Evolutionary conservation across 768 basidiomycete genomes (phyloP).

Genomic region (Russula vinacea): DNA sequence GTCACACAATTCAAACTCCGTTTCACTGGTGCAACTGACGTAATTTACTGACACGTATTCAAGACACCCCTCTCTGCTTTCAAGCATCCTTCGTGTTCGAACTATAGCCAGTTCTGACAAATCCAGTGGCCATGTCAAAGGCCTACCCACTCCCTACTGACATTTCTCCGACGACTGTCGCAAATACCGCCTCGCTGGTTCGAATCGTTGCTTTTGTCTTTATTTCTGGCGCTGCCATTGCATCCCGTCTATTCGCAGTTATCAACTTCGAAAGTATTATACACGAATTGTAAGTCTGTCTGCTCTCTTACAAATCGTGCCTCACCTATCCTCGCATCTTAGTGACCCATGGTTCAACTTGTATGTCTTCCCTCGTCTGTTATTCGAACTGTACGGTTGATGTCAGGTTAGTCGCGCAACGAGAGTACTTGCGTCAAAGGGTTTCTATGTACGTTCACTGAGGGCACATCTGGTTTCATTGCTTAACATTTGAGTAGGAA

Average conservation of each 20-base stretch:
- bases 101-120: background rate
- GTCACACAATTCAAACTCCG: slow-evolving; percentile 15
- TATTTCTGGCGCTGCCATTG: slow-evolving; percentile 92
- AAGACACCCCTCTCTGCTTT: background rate
- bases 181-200: slow-evolving; percentile 86
- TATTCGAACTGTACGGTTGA: background rate
- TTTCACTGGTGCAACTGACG: background rate
- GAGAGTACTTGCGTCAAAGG: slow-evolving; percentile 81
- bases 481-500: slow-evolving; percentile 49
- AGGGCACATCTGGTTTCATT: background rate
- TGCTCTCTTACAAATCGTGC: background rate
- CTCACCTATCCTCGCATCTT: background rate
- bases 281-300: slow-evolving; percentile 85
- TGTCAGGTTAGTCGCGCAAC: slow-evolving; percentile 77
- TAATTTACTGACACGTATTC: slow-evolving; percentile 17
- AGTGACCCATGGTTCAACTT: slow-evolving; percentile 99
- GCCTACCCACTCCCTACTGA: slow-evolving; percentile 72
- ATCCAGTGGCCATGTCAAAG: slow-evolving; percentile 55
- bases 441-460: slow-evolving; percentile 80
- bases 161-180: slow-evolving; percentile 66
- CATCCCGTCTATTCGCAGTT: slow-evolving; percentile 95
- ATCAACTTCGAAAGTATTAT: slow-evolving; percentile 99
- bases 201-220: slow-evolving; percentile 85
- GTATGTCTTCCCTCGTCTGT: slow-evolving; percentile 48
- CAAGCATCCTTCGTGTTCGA: background rate